Base-by-base conservation (phyloP, 73 alveolate genomes). In the Stentor coeruleus region DNA sequence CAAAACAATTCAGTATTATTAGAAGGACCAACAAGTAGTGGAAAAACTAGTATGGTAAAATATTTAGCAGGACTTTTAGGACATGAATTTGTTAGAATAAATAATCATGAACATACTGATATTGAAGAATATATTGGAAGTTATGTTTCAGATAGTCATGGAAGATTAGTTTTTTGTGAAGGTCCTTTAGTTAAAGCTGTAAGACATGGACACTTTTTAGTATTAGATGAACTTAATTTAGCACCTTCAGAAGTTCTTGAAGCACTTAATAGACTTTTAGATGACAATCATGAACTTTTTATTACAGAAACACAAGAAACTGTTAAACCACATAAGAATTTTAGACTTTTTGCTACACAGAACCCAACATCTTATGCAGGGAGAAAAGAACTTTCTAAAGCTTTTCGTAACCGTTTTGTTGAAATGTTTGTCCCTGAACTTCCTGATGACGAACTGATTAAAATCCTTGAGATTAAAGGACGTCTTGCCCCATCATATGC, bases 21-120 rank as follows among this genome's bases (percentile, higher is more conserved):
- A 82, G 99, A 98, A 87, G 95, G 99, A 3, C 99, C 99, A 26
- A 98, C 99, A 3, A 93, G 99, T 40, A 97, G 99, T 14, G 99
- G 99, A 15, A 98, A 98, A 83, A 98, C 99, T 28, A 91, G 98
- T 3, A 89, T 98, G 42, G 97, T 98, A 3, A 90, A 95, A 81
- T 97, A 91, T 88, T 81, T 98, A 66, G 98, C 99, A 3, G 89
- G 83, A 35, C 86, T 93, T 20, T 88, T 98, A 35, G 97, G 97
- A 39, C 97, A 97, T 59, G 93, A 91, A 82, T 95, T 97, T 57
- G 92, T 97, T 20, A 93, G 99, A 80, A 97, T 98, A 49, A 98
- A 97, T 88, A 98, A 98, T 87, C 99, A 98, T 83, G 94, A 96
- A 89, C 98, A 97, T 84, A 98, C 99, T 38, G 99, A 98, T 85